Evolutionary conservation across 2,329 filamentous ascomycete species (phyloP), one percentile per base, ranked within the genome.

Genomic region (Beauveria sp.): DNA sequence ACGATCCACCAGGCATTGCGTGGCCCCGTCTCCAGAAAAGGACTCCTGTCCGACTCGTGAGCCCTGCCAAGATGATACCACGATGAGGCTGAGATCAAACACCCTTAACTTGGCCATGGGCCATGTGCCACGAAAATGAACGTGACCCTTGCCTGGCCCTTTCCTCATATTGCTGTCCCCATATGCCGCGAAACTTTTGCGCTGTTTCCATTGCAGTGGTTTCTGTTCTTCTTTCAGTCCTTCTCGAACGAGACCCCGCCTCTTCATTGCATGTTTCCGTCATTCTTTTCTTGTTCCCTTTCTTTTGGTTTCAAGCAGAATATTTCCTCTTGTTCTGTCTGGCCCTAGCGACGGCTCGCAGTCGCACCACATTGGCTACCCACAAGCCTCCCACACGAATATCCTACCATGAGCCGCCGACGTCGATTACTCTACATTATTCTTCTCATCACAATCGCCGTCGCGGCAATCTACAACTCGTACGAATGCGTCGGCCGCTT

Each of bases 11-110:
- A 46, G n/a, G 20, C 14, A 57, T 34, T 58, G 55, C 55, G 45
- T 58, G 55, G 55, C 55, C 46, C 10, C 12, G 14, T 34, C 55
- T 30, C 43, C 55, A 5, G 14, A 24, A 7, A 24, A 14, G 9
- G 14, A 2, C 18, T 18, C 18, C 18, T 20, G 20, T 22, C 45
- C 55, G 22, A 58, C 46, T 50, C 45, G 14, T 49, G 10, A 30
- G 30, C 22, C 53, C 40, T 55, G 18, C 55, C 45, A 50, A 46
- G 28, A 50, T 50, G 55, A 50, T 12, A 50, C 55, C 55, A 42
- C 42, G 55, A 58, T 58, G 55, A 58, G 55, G 55, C 55, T 58
- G 55, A 50, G 55, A 58, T 58, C 55, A 58, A 50, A 58, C 55
- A 16, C 28, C 20, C 45, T 46, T 20, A 49, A 20, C 10, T 54